These are phyloP conservation scores for Daldinia sp. DNA, from an alignment of 2,329 filamentous ascomycete genomes.

Conservation along the genomic window DNA sequence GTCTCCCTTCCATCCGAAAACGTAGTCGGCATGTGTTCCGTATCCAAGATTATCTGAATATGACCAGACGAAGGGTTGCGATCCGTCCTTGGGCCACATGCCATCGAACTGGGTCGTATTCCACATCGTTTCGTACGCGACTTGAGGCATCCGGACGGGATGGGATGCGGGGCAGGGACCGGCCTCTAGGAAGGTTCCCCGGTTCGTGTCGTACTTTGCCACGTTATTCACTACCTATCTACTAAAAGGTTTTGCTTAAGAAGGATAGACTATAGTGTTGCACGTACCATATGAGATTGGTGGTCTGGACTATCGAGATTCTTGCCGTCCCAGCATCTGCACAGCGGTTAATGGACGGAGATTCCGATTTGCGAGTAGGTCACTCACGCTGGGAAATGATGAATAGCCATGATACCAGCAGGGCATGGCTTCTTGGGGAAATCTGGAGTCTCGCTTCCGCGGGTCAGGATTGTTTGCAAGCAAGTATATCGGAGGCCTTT, in stretches of 20 bases:
- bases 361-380: too few relatives aligned
- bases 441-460: constrained; percentile 48
- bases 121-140: constrained; percentile 54
- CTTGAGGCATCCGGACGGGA: constrained; percentile 49
- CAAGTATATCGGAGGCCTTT: constrained; percentile 50
- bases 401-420: constrained; percentile 51
- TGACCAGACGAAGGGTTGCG: constrained; percentile 39
- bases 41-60: constrained; percentile 44
- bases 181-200: constrained; percentile 31
- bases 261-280: not conserved
- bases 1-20: constrained; percentile 47
- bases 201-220: constrained; percentile 22
- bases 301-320: constrained; percentile 31
- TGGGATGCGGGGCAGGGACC: constrained; percentile 40
- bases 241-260: not conserved
- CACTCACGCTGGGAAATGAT: constrained; percentile 45
- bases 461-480: constrained; percentile 47
- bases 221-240: not conserved
- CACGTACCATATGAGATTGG: constrained; percentile 33
- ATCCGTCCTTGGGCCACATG: constrained; percentile 45
- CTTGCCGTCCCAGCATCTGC: constrained; percentile 29
- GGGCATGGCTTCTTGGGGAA: constrained; percentile 50
- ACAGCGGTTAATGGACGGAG: too few relatives aligned
- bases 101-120: constrained; percentile 48
- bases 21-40: constrained; percentile 49